Base-by-base conservation (phyloP, 1,284 basidiomycete genomes). In the Sphagnurus paluster region DNA sequence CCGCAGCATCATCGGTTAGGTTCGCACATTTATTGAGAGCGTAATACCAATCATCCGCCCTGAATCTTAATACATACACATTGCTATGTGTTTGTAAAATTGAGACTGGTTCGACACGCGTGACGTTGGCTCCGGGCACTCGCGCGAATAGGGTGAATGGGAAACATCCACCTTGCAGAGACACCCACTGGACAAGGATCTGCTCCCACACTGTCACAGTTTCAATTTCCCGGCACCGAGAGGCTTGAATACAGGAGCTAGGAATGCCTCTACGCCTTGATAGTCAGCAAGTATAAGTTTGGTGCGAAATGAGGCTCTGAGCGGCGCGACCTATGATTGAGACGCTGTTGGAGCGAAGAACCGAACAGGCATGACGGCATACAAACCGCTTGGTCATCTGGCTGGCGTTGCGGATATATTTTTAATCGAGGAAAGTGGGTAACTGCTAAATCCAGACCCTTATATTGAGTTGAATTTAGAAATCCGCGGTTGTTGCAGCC, bases 171-270 rank as follows among this genome's bases (percentile, higher is more conserved):
- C 14, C n/a, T n/a, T n/a, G n/a, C n/a, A n/a, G n/a, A n/a, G n/a
- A n/a, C n/a, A n/a, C n/a, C n/a, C n/a, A n/a, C n/a, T n/a, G n/a
- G n/a, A n/a, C 25, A 17, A 36, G 24, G 14, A 43, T 19, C 19
- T 42, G n/a, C 48, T 57, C 52, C 36, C 56, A 51, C 55, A 54
- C 51, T 58, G 56, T 55, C 56, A 52, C 19, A 30, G 19, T 34
- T 17, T 29, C 19, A 26, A 26, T 9, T n/a, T n/a, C n/a, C n/a
- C n/a, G n/a, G n/a, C n/a, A n/a, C n/a, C n/a, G n/a, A n/a, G n/a
- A n/a, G n/a, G n/a, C n/a, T n/a, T n/a, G n/a, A n/a, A n/a, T n/a
- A n/a, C n/a, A n/a, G n/a, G n/a, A n/a, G n/a, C n/a, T n/a, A n/a
- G n/a, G n/a, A n/a, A n/a, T n/a, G n/a, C n/a, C n/a, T n/a, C n/a